These are phyloP conservation scores for Xylaria polymorpha DNA, from an alignment of 2,329 filamentous ascomycete genomes.

Conservation along the genomic window DNA sequence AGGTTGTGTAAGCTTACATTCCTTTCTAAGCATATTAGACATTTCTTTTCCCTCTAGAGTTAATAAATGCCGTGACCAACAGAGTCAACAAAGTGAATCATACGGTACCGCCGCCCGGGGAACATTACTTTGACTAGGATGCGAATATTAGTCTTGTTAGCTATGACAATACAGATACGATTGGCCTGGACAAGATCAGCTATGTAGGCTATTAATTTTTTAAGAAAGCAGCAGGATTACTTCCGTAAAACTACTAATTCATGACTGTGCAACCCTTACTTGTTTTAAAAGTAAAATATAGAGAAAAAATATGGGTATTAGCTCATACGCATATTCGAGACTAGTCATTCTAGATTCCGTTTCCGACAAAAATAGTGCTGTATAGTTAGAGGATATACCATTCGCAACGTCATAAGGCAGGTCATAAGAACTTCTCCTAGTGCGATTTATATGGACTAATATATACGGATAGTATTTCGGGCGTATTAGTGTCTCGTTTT, in stretches of 20 bases:
- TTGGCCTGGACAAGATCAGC: conserved; percentile 4
- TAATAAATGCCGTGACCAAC: neutral
- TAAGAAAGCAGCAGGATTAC: neutral
- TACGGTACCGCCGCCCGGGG: neutral
- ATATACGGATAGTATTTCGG: neutral
- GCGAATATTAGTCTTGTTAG: neutral
- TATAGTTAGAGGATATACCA: neutral
- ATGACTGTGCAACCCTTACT: neutral
- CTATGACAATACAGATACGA: neutral
- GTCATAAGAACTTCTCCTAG: neutral
- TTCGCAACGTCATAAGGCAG: neutral
- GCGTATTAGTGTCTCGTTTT: neutral
- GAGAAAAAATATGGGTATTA: neutral
- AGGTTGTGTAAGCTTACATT: conserved; percentile 4
- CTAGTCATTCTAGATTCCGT: neutral
- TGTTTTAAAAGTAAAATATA: neutral
- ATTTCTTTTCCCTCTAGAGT: neutral
- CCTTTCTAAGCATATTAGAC: neutral
- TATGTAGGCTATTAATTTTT: neutral
- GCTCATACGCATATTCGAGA: neutral
- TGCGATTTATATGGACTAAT: neutral
- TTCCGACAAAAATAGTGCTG: neutral
- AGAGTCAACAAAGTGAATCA: neutral
- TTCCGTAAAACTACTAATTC: neutral
- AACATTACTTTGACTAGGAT: neutral